Evolutionary conservation across 371 early-diverging fungal species (phyloP).

Genomic region (Thermomucor indicae-seudaticae): DNA sequence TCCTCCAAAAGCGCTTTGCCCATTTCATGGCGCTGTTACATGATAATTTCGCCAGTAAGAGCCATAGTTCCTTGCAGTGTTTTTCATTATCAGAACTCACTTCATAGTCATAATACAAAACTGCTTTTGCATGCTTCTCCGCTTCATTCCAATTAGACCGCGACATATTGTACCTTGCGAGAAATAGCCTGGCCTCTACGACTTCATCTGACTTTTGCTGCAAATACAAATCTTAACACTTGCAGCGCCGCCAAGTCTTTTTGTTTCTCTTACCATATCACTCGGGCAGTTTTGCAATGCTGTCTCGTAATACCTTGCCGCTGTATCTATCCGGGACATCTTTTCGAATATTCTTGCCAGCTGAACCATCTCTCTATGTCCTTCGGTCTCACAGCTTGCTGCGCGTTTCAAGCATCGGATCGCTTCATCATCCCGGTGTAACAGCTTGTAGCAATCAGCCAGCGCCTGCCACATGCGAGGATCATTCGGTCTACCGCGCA

Average conservation of each 20-base stretch:
- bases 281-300: slow-evolving; percentile 41
- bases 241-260: neutral
- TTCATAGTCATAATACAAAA: slow-evolving; percentile 33
- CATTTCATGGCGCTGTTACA: slow-evolving; percentile 41
- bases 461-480: slow-evolving; percentile 78
- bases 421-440: slow-evolving; percentile 51
- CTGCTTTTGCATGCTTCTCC: slow-evolving; percentile 33
- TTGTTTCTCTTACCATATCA: slow-evolving; percentile 26
- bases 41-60: neutral
- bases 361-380: slow-evolving; percentile 42
- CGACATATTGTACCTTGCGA: slow-evolving; percentile 57
- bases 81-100: slow-evolving; percentile 14
- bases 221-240: neutral
- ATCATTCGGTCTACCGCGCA: slow-evolving; percentile 60
- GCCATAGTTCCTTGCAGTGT: neutral
- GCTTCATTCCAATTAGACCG: slow-evolving; percentile 44
- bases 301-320: slow-evolving; percentile 56
- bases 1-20: slow-evolving; percentile 41
- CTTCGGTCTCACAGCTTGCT: slow-evolving; percentile 48
- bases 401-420: slow-evolving; percentile 69
- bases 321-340: slow-evolving; percentile 42
- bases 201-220: slow-evolving; percentile 48
- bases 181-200: slow-evolving; percentile 52
- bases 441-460: slow-evolving; percentile 62
- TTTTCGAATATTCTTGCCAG: slow-evolving; percentile 58